Conservation (phyloP, 2,329 filamentous ascomycete species). For the Aspergillus vadensis region DNA sequence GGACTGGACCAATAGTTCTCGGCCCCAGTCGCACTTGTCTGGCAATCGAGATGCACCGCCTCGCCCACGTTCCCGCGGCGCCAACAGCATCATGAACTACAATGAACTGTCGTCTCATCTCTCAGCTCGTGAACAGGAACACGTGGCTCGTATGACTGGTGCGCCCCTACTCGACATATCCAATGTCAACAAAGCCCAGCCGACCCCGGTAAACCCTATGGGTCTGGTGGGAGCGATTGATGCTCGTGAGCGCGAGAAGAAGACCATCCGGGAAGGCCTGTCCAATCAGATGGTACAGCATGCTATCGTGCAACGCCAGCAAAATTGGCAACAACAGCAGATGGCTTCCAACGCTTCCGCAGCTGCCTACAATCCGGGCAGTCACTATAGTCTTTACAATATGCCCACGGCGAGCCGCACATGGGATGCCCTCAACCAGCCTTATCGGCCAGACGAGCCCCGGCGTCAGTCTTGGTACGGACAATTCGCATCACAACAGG, state of each 20-base stretch:
- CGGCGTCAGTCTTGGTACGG: conserved; percentile 39
- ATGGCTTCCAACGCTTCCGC: conserved; percentile 30
- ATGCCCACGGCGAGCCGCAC: conserved; percentile 39
- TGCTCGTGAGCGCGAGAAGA: conserved; percentile 74
- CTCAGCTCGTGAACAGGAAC: conserved; percentile 85
- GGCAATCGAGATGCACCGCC: conserved; percentile 26
- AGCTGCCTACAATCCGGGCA: conserved; percentile 18
- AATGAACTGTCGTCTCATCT: conserved; percentile 62
- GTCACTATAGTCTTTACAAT: conserved; percentile 34
- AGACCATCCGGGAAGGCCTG: conserved; percentile 68
- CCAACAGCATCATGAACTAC: conserved; percentile 53
- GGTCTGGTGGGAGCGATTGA: conserved; percentile 79
- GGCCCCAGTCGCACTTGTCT: conserved; percentile 38
- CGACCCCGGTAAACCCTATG: conserved; percentile 52
- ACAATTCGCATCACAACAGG: conserved; percentile 28
- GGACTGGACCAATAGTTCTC: conserved; percentile 40
- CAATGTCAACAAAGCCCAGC: conserved; percentile 53
- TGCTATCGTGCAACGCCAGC: conserved; percentile 69
- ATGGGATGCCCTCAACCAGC: conserved; percentile 40
- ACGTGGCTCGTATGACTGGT: conserved; percentile 79
- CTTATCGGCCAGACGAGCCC: conserved; percentile 33
- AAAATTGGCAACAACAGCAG: conserved; percentile 50
- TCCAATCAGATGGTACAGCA: conserved; percentile 72
- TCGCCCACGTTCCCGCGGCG: conserved; percentile 58
- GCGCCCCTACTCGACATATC: conserved; percentile 72